Percentiles rank a stretch among this genome's conserved stretches.
Evolutionary conservation across 306 rosid genomes (phyloP).

Genomic region (Senna tora): DNA sequence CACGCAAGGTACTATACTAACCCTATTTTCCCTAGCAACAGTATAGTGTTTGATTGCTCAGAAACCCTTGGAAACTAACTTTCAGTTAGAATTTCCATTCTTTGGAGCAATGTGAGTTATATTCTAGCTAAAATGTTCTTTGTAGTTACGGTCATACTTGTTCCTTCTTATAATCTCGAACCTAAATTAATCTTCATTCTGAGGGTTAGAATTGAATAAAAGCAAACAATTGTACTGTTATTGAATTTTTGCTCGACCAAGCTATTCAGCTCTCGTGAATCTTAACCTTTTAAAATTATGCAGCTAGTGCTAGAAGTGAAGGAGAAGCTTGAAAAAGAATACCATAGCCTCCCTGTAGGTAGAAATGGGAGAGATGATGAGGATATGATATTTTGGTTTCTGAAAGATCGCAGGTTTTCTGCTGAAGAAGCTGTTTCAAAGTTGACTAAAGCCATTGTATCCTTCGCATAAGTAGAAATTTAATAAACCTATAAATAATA

Average conservation of each 20-base stretch:
- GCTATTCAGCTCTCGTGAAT: background rate
- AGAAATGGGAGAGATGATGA: slow-evolving; percentile 96
- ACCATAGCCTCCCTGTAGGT: slow-evolving; percentile 70
- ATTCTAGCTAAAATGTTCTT: background rate
- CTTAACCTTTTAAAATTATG: slow-evolving; percentile 19
- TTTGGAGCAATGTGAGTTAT: background rate
- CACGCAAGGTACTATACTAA: slow-evolving; percentile 70
- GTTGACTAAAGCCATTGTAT: slow-evolving; percentile 86
- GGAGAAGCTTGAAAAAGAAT: slow-evolving; percentile 75
- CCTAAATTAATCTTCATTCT: background rate
- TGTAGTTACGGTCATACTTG: background rate
- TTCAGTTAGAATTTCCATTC: background rate
- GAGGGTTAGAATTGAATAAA: background rate
- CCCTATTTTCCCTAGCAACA: background rate
- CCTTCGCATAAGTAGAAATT: slow-evolving; percentile 44
- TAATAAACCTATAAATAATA: background rate
- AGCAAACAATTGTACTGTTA: background rate
- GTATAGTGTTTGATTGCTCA: slow-evolving; percentile 2
- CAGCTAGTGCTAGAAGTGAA: slow-evolving; percentile 85
- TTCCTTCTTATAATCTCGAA: background rate
- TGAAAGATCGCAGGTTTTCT: slow-evolving; percentile 79
- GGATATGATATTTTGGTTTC: slow-evolving; percentile 93
- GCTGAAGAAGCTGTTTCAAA: slow-evolving; percentile 68
- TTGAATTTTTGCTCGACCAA: background rate
- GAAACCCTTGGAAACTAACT: background rate